These are phyloP conservation scores for Neurospora hispaniola DNA, from an alignment of 495 filamentous ascomycete species.

Conservation along the genomic window DNA sequence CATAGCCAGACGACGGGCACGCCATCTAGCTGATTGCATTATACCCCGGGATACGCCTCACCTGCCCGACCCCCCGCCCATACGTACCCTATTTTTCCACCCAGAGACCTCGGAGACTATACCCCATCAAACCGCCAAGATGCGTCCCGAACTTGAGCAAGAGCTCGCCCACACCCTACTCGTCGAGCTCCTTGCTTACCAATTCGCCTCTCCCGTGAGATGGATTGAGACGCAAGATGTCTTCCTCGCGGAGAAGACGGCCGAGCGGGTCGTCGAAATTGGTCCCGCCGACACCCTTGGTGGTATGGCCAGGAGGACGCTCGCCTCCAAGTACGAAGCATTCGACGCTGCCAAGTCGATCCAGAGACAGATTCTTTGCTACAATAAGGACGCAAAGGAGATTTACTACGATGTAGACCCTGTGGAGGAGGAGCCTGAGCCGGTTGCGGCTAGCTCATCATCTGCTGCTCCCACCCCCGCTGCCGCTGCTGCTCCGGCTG, in stretches of 20 bases:
- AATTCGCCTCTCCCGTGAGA: constrained; percentile 96
- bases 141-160: constrained; percentile 98
- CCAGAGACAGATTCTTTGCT: constrained; percentile 95
- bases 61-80: background rate
- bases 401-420: constrained; percentile 99
- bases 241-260: constrained; percentile 86
- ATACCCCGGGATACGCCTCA: background rate
- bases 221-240: constrained; percentile 99
- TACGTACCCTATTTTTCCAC: background rate
- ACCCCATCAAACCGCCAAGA: constrained; percentile 33
- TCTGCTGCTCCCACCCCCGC: constrained; percentile 38
- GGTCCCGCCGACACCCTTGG: constrained; percentile 97
- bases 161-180: constrained; percentile 95
- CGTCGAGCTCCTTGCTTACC: constrained; percentile 96
- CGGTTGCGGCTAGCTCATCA: constrained; percentile 36
- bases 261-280: constrained; percentile 95
- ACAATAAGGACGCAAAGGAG: constrained; percentile 98
- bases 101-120: background rate
- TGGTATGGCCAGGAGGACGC: constrained; percentile 92
- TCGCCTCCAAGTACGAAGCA: constrained; percentile 96
- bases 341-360: constrained; percentile 94
- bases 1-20: background rate
- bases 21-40: background rate
- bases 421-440: constrained; percentile 74
- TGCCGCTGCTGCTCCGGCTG: constrained; percentile 36